Evolutionary conservation across 2,329 filamentous ascomycete species (phyloP).

Genomic region (Diplodia intermedia): DNA sequence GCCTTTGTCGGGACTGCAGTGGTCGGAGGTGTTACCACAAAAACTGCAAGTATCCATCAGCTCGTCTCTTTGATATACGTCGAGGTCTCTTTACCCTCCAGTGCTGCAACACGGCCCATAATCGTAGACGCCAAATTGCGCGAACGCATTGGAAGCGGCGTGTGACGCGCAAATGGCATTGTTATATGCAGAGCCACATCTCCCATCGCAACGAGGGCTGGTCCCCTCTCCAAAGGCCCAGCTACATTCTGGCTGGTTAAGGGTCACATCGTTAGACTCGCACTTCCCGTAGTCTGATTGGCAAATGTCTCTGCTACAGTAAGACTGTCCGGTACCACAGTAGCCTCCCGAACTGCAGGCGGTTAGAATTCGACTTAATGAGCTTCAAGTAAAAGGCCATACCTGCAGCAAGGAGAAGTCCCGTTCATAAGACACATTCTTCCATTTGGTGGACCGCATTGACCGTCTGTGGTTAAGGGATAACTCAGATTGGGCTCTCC

Average conservation of each 20-base stretch:
- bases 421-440: constrained; percentile 11
- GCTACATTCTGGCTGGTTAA: constrained; percentile 3
- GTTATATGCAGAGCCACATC: background rate
- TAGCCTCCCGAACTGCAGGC: background rate
- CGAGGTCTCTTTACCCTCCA: background rate
- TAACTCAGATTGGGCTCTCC: background rate
- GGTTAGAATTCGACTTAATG: background rate
- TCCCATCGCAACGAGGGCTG: constrained; percentile 19
- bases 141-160: background rate
- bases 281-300: constrained; percentile 7
- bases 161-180: background rate
- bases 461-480: background rate
- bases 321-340: background rate
- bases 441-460: background rate
- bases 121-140: background rate
- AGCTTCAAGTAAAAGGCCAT: background rate
- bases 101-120: constrained; percentile 16
- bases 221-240: constrained; percentile 4
- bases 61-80: background rate
- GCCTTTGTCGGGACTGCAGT: background rate
- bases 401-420: constrained; percentile 21
- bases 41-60: background rate
- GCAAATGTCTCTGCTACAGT: background rate
- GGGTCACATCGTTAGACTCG: background rate
- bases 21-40: constrained; percentile 6